These are phyloP conservation scores for Narthecium ossifragum DNA, from an alignment of 106 monocot genomes.

Conservation along the genomic window DNA sequence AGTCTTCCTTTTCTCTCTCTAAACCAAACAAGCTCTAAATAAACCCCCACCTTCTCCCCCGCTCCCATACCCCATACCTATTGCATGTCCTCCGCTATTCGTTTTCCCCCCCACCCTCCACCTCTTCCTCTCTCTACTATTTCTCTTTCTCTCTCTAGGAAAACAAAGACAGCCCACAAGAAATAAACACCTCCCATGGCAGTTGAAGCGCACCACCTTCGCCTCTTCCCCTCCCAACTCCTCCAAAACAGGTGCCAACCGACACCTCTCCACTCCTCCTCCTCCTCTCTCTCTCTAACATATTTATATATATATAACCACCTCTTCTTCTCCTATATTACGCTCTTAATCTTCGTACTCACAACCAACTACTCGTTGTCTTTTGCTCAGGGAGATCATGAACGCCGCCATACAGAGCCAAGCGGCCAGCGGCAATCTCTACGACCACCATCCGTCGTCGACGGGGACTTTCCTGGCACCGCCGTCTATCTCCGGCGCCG, in stretches of 20 bases:
- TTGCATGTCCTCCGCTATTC: not conserved
- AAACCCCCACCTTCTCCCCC: not conserved
- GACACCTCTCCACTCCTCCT: not conserved
- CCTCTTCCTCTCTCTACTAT: not conserved
- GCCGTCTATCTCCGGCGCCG: not conserved
- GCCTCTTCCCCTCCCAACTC: slow-evolving; percentile 28
- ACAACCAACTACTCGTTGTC: no score
- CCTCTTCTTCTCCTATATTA: not conserved
- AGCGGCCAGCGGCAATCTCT: no score
- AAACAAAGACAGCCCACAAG: no score
- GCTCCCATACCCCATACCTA: slow-evolving; percentile 3
- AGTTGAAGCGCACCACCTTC: slow-evolving; percentile 58
- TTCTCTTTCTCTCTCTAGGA: slow-evolving; percentile 6
- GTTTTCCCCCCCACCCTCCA: not conserved
- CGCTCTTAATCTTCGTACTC: no score
- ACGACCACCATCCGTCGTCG: no score
- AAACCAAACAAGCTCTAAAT: no score
- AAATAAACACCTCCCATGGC: slow-evolving; percentile 36
- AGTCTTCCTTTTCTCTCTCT: no score
- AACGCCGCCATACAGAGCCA: no score
- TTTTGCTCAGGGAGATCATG: not conserved
- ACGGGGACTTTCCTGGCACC: not conserved
- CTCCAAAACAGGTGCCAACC: slow-evolving; percentile 15
- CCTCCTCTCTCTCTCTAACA: not conserved
- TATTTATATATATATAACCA: not conserved